Base-by-base conservation (phyloP, 345 rosid genomes). In the Salix suchowensis region DNA sequence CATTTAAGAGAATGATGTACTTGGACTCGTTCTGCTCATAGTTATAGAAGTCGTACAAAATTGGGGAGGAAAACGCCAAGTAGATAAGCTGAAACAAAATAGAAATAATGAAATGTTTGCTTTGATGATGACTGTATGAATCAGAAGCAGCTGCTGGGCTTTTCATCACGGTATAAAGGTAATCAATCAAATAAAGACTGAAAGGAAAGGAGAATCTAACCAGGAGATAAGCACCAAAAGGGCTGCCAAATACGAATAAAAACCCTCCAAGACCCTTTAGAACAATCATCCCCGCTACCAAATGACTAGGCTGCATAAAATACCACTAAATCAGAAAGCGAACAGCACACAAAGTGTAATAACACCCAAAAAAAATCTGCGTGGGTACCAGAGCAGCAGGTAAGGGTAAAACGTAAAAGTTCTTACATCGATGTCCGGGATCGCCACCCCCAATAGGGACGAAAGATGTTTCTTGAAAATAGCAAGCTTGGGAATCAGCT, bases 21-120 rank as follows among this genome's bases (percentile, higher is more conserved):
- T 82, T 82, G 1, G 85, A 85, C 58, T 89, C 87, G 66, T 75
- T 39, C 5, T 81, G 86, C 26, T 80, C 78, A 21, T 89, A 91
- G 88, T 93, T 91, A 88, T 91, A 93, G 93, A 93, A 95, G 89
- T 95, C 94, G 46, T 87, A 89, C 70, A 93, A 81, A 78, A 95
- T 82, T 19, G 98, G 96, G 67, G 92, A 78, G 54, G 84, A 74
- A 65, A 85, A 26, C 6, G 70, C 88, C 89, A 91, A 81, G 88
- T 95, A 81, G 52, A 88, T 76, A 86, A 89, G 87, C 98, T 95
- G 73, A 36, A 72, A 58, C 48, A 71, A 78, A 79, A 58, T 4
- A n/a, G n/a, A 42, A 46, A 79, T 24, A 75, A 37, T 67, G 28
- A 66, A 16, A 28, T 10, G 19, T 26, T 9, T 5, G 32, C 21